Conservation (phyloP, 176 grass and related monocot species). For the Canna indica region DNA sequence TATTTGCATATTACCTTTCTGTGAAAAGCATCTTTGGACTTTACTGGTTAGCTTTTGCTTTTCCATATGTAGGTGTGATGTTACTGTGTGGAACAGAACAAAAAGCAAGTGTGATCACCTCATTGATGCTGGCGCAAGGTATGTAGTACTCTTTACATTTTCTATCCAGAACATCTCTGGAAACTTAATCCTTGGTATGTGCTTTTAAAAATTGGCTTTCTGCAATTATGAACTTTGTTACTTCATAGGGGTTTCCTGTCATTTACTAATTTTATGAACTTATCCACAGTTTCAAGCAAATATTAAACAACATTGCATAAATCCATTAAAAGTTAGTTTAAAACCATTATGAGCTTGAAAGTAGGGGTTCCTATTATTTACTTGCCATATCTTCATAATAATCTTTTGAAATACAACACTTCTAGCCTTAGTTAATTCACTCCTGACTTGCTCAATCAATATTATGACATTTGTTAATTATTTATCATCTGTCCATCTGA, state of each 20-base stretch:
- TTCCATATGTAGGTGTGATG: slow-evolving; percentile 43
- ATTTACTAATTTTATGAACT: too few relatives aligned
- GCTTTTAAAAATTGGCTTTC: not conserved
- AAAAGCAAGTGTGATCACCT: slow-evolving; percentile 82
- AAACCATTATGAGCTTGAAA: too few relatives aligned
- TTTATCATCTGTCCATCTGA: not conserved
- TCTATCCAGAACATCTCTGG: not conserved
- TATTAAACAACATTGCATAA: too few relatives aligned
- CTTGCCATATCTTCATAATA: too few relatives aligned
- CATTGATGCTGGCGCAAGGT: slow-evolving; percentile 63
- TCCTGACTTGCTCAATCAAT: too few relatives aligned
- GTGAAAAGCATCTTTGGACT: not conserved
- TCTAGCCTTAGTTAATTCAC: too few relatives aligned
- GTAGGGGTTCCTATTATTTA: too few relatives aligned
- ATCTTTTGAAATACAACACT: too few relatives aligned
- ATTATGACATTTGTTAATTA: too few relatives aligned
- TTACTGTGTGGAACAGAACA: slow-evolving; percentile 84
- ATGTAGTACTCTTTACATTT: slow-evolving; percentile 2
- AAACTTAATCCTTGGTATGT: not conserved
- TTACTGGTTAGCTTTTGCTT: not conserved
- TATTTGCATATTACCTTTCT: not conserved
- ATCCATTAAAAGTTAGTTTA: too few relatives aligned
- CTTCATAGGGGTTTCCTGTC: not conserved
- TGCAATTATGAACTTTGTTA: not conserved
- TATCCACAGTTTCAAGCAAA: too few relatives aligned